Conservation (phyloP, 768 basidiomycete genomes). For the Amanita subjunquillea region DNA sequence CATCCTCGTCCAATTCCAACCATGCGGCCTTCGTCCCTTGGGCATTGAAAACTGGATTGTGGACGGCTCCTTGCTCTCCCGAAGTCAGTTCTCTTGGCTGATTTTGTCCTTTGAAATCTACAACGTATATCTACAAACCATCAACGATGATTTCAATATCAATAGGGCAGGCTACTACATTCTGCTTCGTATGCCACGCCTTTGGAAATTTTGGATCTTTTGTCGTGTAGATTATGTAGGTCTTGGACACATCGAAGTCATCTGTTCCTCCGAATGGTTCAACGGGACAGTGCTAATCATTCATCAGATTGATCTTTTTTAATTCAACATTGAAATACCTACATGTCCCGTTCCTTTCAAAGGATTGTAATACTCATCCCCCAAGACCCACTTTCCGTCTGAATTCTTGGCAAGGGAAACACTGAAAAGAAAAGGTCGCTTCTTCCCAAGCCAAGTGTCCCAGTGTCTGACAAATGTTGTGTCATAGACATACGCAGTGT, state of each 20-base stretch:
- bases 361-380: conserved; percentile 42
- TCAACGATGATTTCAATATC: not conserved
- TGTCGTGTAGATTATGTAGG: conserved; percentile 71
- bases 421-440: conserved; percentile 63
- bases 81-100: conserved; percentile 65
- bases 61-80: conserved; percentile 77
- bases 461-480: conserved; percentile 64
- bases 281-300: conserved; percentile 53
- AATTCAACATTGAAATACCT: conserved; percentile 14
- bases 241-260: conserved; percentile 66
- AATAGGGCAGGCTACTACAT: conserved; percentile 32
- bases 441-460: conserved; percentile 68
- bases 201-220: conserved; percentile 72
- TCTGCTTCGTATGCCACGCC: conserved; percentile 85
- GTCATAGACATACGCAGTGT: conserved; percentile 65
- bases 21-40: conserved; percentile 72
- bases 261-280: conserved; percentile 82
- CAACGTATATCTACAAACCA: conserved; percentile 51
- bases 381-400: conserved; percentile 44
- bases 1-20: conserved; percentile 81
- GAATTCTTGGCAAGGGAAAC: conserved; percentile 41
- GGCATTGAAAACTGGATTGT: conserved; percentile 57
- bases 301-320: conserved; percentile 2
- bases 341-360: conserved; percentile 66
- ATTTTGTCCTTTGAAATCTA: conserved; percentile 40